Base-by-base conservation (phyloP, 768 basidiomycete genomes). In the Russula emetica region DNA sequence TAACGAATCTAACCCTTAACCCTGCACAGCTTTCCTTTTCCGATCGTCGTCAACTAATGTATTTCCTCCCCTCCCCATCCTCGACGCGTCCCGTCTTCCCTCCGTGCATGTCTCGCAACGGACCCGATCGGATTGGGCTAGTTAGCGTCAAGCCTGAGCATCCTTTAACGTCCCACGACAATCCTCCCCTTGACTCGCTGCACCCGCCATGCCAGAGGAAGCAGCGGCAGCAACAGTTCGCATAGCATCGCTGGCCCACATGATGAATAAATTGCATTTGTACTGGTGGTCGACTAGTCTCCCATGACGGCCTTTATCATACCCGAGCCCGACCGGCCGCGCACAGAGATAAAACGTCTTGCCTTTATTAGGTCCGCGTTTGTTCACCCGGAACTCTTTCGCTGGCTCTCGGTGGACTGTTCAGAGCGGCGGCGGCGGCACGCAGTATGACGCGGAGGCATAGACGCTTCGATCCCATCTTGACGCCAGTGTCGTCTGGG, bases 261-360 rank as follows among this genome's bases (percentile, higher is more conserved):
- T 87, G 79, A 94, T n/a, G n/a, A n/a, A 94, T 69, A 85, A 93
- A 71, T 88, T 81, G 72, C 93, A 95, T 50, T 82, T 80, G 72
- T 83, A 94, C 67, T 77, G 78, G 5, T 83, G 83, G 73, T 94
- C 83, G 0, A 95, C 92, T 66, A 79, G 77, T 26, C 91, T 82
- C 70, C 87, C 87, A 24, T 76, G 74, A 64, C 80, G 82, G 18
- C 92, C 93, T 74, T 83, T 85, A 71, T 94, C 92, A 68, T 92
- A 94, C 18, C 94, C 93, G 5, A 92, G 90, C 4, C 93, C 93
- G 26, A 96, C 90, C 0, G 93, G 91, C 56, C 92, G 80, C 20
- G 92, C 84, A 70, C 92, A 95, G 28, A 92, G 76, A 71, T 85
- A 95, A 73, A 95, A 95, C 36, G 76, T 80, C 74, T 88, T 88